A percentile compares a stretch with the other conserved stretches of the same genome.
Conservation (phyloP, 2,329 filamentous ascomycete species). For the Lasiodiplodia sp. region DNA sequence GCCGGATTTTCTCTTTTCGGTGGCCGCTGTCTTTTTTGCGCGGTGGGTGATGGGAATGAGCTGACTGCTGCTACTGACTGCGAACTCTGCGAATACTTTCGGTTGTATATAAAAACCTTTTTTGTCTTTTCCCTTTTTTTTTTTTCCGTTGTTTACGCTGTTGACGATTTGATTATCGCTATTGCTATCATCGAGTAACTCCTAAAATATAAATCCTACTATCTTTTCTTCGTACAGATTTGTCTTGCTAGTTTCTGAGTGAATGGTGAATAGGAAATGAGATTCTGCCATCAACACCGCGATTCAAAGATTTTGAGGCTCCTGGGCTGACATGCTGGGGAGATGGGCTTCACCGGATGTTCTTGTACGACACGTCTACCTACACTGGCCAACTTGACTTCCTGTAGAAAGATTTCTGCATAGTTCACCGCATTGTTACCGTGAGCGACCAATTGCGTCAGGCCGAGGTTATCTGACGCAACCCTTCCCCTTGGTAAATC, state of each 20-base stretch:
- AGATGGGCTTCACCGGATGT: too few relatives aligned
- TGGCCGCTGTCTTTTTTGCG: too few relatives aligned
- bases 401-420: too few relatives aligned
- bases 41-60: background rate
- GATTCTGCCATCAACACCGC: too few relatives aligned
- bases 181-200: background rate
- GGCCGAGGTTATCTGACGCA: too few relatives aligned
- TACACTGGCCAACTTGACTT: too few relatives aligned
- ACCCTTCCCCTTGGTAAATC: too few relatives aligned
- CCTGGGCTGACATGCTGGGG: fast-evolving
- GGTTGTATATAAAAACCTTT: background rate
- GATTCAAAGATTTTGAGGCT: too few relatives aligned
- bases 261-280: background rate
- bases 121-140: background rate
- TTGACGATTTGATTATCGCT: background rate
- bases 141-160: background rate
- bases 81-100: background rate
- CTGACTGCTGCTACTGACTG: background rate
- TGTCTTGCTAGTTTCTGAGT: background rate
- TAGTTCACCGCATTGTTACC: too few relatives aligned
- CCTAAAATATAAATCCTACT: background rate
- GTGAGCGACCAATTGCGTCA: too few relatives aligned
- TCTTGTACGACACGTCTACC: too few relatives aligned
- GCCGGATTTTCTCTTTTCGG: background rate
- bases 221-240: background rate